Percentiles rank a stretch among this genome's conserved stretches.
These are phyloP conservation scores for Russula sp. DNA, from an alignment of 768 basidiomycete species.

Conservation along the genomic window DNA sequence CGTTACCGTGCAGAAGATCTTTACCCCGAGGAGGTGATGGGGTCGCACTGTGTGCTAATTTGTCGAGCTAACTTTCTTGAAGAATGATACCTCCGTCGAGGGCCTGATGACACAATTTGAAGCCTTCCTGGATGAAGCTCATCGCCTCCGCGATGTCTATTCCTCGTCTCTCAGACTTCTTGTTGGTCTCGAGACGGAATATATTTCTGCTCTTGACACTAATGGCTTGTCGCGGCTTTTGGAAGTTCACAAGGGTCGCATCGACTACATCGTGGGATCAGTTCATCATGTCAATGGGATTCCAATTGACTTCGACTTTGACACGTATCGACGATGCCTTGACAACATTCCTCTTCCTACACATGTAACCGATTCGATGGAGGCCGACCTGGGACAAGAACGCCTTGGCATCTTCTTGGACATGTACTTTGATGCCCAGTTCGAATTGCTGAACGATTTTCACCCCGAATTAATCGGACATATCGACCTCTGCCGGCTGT, in stretches of 20 bases:
- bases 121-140: slow-evolving; percentile 71
- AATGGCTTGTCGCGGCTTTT: slow-evolving; percentile 51
- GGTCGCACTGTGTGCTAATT: slow-evolving; percentile 5
- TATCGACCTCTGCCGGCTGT: slow-evolving; percentile 87
- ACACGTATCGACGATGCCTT: slow-evolving; percentile 62
- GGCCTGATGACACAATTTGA: slow-evolving; percentile 61
- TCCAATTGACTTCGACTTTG: slow-evolving; percentile 87
- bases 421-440: slow-evolving; percentile 84
- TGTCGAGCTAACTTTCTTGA: slow-evolving; percentile 18
- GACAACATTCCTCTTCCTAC: slow-evolving; percentile 32
- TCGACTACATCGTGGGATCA: slow-evolving; percentile 90
- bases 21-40: slow-evolving; percentile 90
- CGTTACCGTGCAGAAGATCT: slow-evolving; percentile 76
- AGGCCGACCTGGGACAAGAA: slow-evolving; percentile 26
- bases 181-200: slow-evolving; percentile 91
- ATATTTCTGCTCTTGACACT: slow-evolving; percentile 66
- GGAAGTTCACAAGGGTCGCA: slow-evolving; percentile 37
- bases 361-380: slow-evolving; percentile 27
- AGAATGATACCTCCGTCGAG: slow-evolving; percentile 52
- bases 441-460: slow-evolving; percentile 58
- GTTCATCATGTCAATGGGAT: slow-evolving; percentile 85
- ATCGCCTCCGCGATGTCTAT: slow-evolving; percentile 62
- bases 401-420: slow-evolving; percentile 46
- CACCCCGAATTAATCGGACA: slow-evolving; percentile 90
- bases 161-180: slow-evolving; percentile 64